A percentile compares a stretch with the other conserved stretches of the same genome.
Evolutionary conservation across 2,329 filamentous ascomycete species (phyloP).

Genomic region (Ascochyta rabiei): DNA sequence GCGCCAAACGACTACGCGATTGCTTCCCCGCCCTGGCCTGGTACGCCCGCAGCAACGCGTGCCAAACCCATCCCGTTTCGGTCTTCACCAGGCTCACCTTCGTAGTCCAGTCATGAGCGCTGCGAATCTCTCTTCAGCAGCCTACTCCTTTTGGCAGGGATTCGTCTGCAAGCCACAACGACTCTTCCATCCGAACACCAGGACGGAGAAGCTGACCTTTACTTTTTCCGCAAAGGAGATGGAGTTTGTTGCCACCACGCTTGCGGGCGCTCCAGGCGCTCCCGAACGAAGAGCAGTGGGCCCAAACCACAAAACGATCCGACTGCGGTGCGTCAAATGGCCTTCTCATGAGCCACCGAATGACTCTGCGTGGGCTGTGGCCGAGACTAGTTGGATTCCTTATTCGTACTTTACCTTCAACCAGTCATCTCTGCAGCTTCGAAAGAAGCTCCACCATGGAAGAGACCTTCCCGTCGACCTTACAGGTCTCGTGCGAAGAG

Average conservation of each 20-base stretch:
- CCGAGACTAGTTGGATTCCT: slow-evolving; percentile 72
- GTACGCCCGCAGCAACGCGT: slow-evolving; percentile 47
- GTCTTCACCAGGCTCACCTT: slow-evolving; percentile 65
- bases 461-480: slow-evolving; percentile 80
- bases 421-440: slow-evolving; percentile 57
- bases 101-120: slow-evolving; percentile 58
- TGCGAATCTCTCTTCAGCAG: slow-evolving; percentile 13
- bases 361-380: slow-evolving; percentile 65
- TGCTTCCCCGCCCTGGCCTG: slow-evolving; percentile 47
- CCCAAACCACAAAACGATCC: slow-evolving; percentile 66
- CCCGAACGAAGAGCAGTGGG: slow-evolving; percentile 44
- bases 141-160: slow-evolving; percentile 64
- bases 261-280: slow-evolving; percentile 31
- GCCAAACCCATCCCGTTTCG: slow-evolving; percentile 54
- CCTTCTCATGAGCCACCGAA: slow-evolving; percentile 37
- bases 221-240: slow-evolving; percentile 49
- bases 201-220: slow-evolving; percentile 57
- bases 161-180: slow-evolving; percentile 58
- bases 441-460: slow-evolving; percentile 73
- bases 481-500: slow-evolving; percentile 63
- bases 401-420: slow-evolving; percentile 75
- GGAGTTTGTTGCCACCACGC: slow-evolving; percentile 46
- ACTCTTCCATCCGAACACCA: slow-evolving; percentile 40
- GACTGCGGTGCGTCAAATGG: slow-evolving; percentile 69
- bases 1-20: not conserved